Conservation (phyloP, 805 yeast species). For the Ascoidea rubescens region DNA sequence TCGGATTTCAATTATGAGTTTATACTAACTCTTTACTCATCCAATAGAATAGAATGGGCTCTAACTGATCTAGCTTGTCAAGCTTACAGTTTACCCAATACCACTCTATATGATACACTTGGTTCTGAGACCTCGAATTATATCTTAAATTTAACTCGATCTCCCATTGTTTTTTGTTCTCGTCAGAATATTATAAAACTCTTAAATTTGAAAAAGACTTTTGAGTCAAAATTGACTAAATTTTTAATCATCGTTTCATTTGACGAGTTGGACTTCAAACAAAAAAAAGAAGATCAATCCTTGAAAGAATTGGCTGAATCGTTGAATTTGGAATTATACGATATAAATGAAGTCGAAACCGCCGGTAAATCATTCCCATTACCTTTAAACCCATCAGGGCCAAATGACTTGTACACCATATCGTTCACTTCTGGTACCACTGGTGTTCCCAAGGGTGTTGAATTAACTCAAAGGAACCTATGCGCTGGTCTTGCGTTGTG, state of each 20-base stretch:
- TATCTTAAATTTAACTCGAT: slow-evolving; percentile 34
- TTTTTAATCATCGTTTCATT: slow-evolving; percentile 11
- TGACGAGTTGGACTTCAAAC: slow-evolving; percentile 6
- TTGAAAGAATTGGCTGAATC: slow-evolving; percentile 2
- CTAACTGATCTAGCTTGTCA: slow-evolving; percentile 43
- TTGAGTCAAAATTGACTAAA: slow-evolving; percentile 9
- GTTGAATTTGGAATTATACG: slow-evolving; percentile 20
- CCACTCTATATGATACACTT: slow-evolving; percentile 29
- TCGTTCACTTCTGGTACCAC: slow-evolving; percentile 67
- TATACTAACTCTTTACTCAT: slow-evolving; percentile 31
- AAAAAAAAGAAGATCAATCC: slow-evolving; percentile 2
- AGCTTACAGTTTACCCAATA: slow-evolving; percentile 30
- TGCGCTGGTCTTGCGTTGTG: slow-evolving; percentile 22
- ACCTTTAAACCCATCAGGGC: slow-evolving; percentile 23
- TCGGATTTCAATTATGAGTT: slow-evolving; percentile 18
- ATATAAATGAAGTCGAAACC: slow-evolving; percentile 17
- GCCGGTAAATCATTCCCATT: slow-evolving; percentile 27
- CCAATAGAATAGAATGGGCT: slow-evolving; percentile 45
- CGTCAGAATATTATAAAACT: slow-evolving; percentile 26
- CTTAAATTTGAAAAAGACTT: slow-evolving; percentile 23
- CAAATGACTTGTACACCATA: slow-evolving; percentile 42
- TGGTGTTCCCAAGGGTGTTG: slow-evolving; percentile 75
- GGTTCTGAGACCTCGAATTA: slow-evolving; percentile 36
- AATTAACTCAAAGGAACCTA: slow-evolving; percentile 42
- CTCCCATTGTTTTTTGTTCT: slow-evolving; percentile 38